Percentiles rank a stretch among this genome's conserved stretches.
Evolutionary conservation across 1,284 basidiomycete genomes (phyloP).

Genomic region (Marasmius oreades): DNA sequence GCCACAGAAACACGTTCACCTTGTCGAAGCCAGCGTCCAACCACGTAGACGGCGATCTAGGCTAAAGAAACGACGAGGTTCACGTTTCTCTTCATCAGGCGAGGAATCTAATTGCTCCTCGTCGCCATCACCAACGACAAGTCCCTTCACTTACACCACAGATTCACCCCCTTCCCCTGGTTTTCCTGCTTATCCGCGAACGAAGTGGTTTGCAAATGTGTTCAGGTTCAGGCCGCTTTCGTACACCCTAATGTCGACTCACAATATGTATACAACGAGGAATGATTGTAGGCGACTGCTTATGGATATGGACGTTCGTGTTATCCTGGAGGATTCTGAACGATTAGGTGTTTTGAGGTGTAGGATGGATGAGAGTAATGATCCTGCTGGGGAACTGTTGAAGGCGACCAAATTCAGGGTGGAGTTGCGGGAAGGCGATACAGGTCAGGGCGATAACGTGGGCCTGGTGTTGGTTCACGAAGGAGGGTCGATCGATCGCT

Average conservation of each 20-base stretch:
- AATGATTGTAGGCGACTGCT: constrained; percentile 74
- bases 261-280: constrained; percentile 67
- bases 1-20: constrained; percentile 40
- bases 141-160: constrained; percentile 23
- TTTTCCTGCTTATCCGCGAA: constrained; percentile 47
- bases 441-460: constrained; percentile 41
- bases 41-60: constrained; percentile 29
- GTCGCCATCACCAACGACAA: constrained; percentile 34
- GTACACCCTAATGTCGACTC: constrained; percentile 61
- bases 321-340: constrained; percentile 64
- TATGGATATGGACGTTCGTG: constrained; percentile 65
- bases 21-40: constrained; percentile 50
- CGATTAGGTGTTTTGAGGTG: constrained; percentile 68
- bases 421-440: constrained; percentile 51
- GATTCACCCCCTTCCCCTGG: constrained; percentile 44
- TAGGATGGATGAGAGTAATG: constrained; percentile 53
- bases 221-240: constrained; percentile 82
- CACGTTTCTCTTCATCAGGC: background rate
- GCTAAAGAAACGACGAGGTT: constrained; percentile 41
- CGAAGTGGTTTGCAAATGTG: constrained; percentile 85
- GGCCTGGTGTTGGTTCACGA: constrained; percentile 73
- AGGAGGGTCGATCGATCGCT: constrained; percentile 78
- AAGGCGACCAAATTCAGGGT: constrained; percentile 78
- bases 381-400: constrained; percentile 45
- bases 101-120: constrained; percentile 5